Percentiles rank a stretch among this genome's conserved stretches.
Conservation (phyloP, 495 filamentous ascomycete species). For the Hyphodiscus hymeniophilus region DNA sequence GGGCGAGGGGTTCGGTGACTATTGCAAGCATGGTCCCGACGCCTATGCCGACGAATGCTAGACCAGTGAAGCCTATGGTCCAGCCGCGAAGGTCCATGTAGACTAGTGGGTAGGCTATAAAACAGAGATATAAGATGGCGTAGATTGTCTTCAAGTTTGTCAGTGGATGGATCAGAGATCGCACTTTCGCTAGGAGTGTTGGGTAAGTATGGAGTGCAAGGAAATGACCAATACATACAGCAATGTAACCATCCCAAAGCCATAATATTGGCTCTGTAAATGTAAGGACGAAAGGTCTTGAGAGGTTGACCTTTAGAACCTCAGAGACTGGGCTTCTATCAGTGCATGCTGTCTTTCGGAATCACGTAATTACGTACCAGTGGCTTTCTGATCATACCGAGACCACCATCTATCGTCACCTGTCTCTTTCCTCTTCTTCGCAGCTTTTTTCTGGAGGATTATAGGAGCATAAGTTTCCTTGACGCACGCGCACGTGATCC, state of each 20-base stretch:
- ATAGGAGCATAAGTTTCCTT: conserved; percentile 74
- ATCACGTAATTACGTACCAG: conserved; percentile 10
- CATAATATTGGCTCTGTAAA: conserved; percentile 79
- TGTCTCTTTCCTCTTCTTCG: conserved; percentile 59
- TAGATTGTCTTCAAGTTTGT: conserved; percentile 35
- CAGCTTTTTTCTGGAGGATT: conserved; percentile 62
- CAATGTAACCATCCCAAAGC: conserved; percentile 72
- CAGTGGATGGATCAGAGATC: background rate
- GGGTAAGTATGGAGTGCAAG: too few relatives aligned
- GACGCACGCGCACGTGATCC: conserved; percentile 42
- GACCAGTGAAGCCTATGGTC: conserved; percentile 62
- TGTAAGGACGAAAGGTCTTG: conserved; percentile 68
- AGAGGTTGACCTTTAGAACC: conserved; percentile 61
- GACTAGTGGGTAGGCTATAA: conserved; percentile 76
- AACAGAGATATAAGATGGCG: conserved; percentile 77
- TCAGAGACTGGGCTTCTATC: conserved; percentile 28
- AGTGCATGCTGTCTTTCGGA: conserved; percentile 11
- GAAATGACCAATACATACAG: conserved; percentile 18
- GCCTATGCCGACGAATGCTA: conserved; percentile 76
- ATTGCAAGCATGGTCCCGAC: conserved; percentile 64
- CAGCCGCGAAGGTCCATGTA: conserved; percentile 64
- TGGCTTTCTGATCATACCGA: conserved; percentile 52
- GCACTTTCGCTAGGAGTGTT: background rate
- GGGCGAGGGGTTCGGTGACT: conserved; percentile 58
- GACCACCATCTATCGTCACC: conserved; percentile 70